Evolutionary conservation across 2,329 filamentous ascomycete species (phyloP), one percentile per base, ranked within the genome.

Genomic region (Scolecobasidium constrictum): DNA sequence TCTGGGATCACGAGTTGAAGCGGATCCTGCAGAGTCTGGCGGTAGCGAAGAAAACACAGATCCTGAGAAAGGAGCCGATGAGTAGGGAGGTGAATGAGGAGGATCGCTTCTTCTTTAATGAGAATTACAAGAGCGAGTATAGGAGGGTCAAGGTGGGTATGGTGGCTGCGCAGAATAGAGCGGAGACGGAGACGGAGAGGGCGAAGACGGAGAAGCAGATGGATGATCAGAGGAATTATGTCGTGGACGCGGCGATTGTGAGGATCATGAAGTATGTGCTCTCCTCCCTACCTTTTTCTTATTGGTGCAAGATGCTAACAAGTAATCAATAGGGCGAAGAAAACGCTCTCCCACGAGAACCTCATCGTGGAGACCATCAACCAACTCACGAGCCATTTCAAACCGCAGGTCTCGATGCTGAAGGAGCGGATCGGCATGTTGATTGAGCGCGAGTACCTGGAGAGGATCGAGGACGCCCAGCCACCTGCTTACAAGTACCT

Each of bases 61-160:
- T 96, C 7, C 65, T 96, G 13, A 65, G 75, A 50, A 95, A 94
- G 59, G 78, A 87, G 19, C 86, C 90, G 0, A 76, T 79, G 62
- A 81, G 74, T 50, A 92, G 90, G 60, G 75, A 79, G 2, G 73
- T 93, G 47, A 88, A 85, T 52, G 62, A 77, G 0, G 77, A 77
- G 0, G 90, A 96, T 59, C 73, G 65, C 19, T 96, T 96, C 60
- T 72, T 66, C 6, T 94, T 88, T 69, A 95, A 96, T 56, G 68
- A 79, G 22, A 70, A 77, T 12, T 96, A 94, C 63, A 71, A 77
- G 38, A 88, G 84, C 64, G 87, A 86, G 56, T 79, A 83, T 39
- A 73, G 92, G 54, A 86, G 85, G 59, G 86, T 95, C 63, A 94
- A 94, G 61, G 85, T 92, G 16, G 86, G 86, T 17, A 82, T 92